A percentile compares a stretch with the other conserved stretches of the same genome.
Evolutionary conservation across 352 stramenopile species (phyloP).

Genomic region (Phytopythium ostracodes): DNA sequence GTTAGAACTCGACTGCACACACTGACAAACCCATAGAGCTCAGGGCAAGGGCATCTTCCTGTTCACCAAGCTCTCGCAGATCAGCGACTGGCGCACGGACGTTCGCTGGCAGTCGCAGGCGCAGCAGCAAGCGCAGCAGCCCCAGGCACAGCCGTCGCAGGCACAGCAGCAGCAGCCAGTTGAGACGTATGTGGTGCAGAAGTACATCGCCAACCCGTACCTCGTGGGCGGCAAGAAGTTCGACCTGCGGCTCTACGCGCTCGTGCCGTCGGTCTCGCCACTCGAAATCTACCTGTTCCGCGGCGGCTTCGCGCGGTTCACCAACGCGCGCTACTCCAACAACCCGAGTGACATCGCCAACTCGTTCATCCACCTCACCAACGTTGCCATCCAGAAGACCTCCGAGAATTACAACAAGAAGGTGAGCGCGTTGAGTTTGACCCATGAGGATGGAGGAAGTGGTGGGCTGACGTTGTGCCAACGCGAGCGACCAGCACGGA

Average conservation of each 20-base stretch:
- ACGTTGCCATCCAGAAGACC: constrained; percentile 94
- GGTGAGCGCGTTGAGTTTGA: constrained; percentile 8
- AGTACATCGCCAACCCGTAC: constrained; percentile 93
- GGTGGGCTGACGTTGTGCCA: background rate
- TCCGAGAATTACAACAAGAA: constrained; percentile 92
- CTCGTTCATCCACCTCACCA: constrained; percentile 93
- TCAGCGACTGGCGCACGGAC: constrained; percentile 92
- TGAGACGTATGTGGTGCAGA: constrained; percentile 93
- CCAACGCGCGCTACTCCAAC: constrained; percentile 88
- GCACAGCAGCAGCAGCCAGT: constrained; percentile 17
- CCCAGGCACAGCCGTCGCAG: constrained; percentile 18
- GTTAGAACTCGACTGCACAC: background rate
- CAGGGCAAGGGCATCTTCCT: constrained; percentile 94
- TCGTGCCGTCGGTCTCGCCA: constrained; percentile 91
- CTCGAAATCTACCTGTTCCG: constrained; percentile 92
- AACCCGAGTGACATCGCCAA: constrained; percentile 88
- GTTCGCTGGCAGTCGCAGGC: constrained; percentile 76
- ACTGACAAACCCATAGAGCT: constrained; percentile 29
- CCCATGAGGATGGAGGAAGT: background rate
- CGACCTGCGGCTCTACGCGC: constrained; percentile 90
- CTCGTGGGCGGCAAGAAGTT: constrained; percentile 95
- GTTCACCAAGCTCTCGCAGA: constrained; percentile 92
- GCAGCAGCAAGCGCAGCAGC: constrained; percentile 28
- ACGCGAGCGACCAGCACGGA: constrained; percentile 45
- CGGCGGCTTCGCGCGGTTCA: constrained; percentile 90